Base-by-base conservation (phyloP, 1,139 yeast genomes). In the Kodamaea plutei region DNA sequence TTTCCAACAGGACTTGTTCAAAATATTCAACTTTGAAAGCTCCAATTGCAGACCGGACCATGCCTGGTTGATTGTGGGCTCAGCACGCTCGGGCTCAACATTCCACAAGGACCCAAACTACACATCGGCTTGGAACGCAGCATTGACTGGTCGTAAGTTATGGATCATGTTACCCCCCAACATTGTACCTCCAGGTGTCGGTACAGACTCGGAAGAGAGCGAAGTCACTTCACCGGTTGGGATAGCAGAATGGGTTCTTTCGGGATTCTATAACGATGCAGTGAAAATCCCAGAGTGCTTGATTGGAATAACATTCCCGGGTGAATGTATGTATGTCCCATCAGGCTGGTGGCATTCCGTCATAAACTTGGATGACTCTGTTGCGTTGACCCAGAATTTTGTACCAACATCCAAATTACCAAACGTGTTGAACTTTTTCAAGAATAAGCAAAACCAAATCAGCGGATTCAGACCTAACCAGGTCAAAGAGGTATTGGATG, bases 281-380 rank as follows among this genome's bases (percentile, higher is more conserved):
- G 42, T 61, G 8, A 63, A 60, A 33, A 48, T 73, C 9, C 63
- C 64, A 4, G 71, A 69, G 33, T 80, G 85, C 40, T 52, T 67
- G 25, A 76, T 87, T 14, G 93, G 85, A 1, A 64, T 87, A 8
- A 82, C 94, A 0, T 77, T 77, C 43, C 84, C 89, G 0, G 91
- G 91, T 5, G 94, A 88, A 52, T 80, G 87, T 42, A 73, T 87
- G 71, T 77, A 83, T 50, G 96, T 88, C 4, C 96, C 96, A 2
- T 71, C 89, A 13, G 94, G 95, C 1, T 88, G 96, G 96, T 88
- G 96, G 96, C 96, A 88, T 60, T 65, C 79, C 24, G 96, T 88
- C 15, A 84, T 87, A 15, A 88, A 88, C 47, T 51, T 88, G 15
- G 87, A 82, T 38, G 89, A 83, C 47, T 69, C 81, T 11, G 80